Evolutionary conservation across 176 grass and related monocot species (phyloP).

Genomic region (Cenchrus purpureus): DNA sequence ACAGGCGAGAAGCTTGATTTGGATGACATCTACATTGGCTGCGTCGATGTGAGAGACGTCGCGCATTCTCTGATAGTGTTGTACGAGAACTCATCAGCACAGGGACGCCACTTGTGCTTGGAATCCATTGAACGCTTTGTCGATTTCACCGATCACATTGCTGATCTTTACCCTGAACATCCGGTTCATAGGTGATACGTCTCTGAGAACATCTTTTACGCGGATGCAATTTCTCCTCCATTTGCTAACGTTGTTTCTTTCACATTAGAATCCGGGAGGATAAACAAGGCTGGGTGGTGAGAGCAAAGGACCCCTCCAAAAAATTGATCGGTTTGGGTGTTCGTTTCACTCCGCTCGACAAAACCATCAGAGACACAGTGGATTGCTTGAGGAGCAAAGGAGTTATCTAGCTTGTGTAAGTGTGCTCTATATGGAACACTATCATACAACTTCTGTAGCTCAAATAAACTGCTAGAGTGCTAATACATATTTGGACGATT

Average conservation of each 20-base stretch:
- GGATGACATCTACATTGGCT: slow-evolving; percentile 34
- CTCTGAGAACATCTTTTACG: background rate
- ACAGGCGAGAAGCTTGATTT: slow-evolving; percentile 49
- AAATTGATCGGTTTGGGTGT: slow-evolving; percentile 61
- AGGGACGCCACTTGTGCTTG: slow-evolving; percentile 63
- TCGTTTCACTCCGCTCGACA: slow-evolving; percentile 44
- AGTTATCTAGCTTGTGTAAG: slow-evolving; percentile 25
- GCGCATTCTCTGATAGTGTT: slow-evolving; percentile 41
- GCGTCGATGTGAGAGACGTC: slow-evolving; percentile 60
- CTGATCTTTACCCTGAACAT: slow-evolving; percentile 54
- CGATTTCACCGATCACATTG: slow-evolving; percentile 44
- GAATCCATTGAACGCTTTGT: slow-evolving; percentile 24
- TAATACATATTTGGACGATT: background rate
- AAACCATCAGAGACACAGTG: slow-evolving; percentile 51
- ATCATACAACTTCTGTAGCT: background rate
- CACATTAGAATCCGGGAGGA: slow-evolving; percentile 49
- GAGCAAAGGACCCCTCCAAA: slow-evolving; percentile 46
- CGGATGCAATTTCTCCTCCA: background rate
- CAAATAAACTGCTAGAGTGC: background rate
- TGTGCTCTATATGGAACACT: background rate
- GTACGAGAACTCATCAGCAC: slow-evolving; percentile 40
- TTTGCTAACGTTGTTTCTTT: background rate
- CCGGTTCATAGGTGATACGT: slow-evolving; percentile 46
- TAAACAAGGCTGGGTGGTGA: slow-evolving; percentile 56
- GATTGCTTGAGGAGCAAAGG: slow-evolving; percentile 58